Conservation (phyloP, 495 filamentous ascomycete genomes). For the Lophiotrema nucula region DNA sequence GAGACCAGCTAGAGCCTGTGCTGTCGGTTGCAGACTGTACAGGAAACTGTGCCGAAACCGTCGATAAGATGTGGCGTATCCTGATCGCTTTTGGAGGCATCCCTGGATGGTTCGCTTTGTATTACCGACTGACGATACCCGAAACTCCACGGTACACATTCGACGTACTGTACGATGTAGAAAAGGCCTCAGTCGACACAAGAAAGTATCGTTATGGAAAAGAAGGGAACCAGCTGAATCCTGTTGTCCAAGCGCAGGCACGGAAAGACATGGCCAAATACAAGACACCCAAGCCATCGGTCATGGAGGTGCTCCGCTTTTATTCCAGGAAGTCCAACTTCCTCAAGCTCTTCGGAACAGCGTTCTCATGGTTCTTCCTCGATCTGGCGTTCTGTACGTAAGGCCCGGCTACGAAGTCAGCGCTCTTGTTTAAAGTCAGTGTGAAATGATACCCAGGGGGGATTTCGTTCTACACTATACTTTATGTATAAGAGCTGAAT, state of each 20-base stretch:
- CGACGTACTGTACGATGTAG: constrained; percentile 69
- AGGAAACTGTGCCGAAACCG: constrained; percentile 63
- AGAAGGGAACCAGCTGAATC: constrained; percentile 57
- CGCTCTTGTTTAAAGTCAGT: too few relatives aligned
- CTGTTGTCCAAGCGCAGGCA: constrained; percentile 54
- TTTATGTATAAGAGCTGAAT: too few relatives aligned
- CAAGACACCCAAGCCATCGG: constrained; percentile 52
- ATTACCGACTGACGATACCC: constrained; percentile 85
- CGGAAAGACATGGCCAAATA: constrained; percentile 50
- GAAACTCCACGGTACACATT: constrained; percentile 82
- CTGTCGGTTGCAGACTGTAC: constrained; percentile 52
- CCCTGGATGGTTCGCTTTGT: constrained; percentile 73
- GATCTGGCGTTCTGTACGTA: constrained; percentile 78
- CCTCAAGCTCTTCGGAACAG: constrained; percentile 69
- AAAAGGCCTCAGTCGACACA: constrained; percentile 65
- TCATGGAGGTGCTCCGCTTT: constrained; percentile 57
- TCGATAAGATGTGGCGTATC: constrained; percentile 82
- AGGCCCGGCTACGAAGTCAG: too few relatives aligned
- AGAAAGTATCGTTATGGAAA: constrained; percentile 46
- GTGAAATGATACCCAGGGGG: too few relatives aligned
- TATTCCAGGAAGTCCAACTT: constrained; percentile 66
- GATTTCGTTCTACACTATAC: too few relatives aligned
- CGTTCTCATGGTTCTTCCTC: constrained; percentile 79
- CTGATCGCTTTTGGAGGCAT: constrained; percentile 77
- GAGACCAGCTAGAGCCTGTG: constrained; percentile 56